A percentile compares a stretch with the other conserved stretches of the same genome.
Evolutionary conservation across 2,329 filamentous ascomycete genomes (phyloP).

Genomic region (Sclerotinia nivalis): DNA sequence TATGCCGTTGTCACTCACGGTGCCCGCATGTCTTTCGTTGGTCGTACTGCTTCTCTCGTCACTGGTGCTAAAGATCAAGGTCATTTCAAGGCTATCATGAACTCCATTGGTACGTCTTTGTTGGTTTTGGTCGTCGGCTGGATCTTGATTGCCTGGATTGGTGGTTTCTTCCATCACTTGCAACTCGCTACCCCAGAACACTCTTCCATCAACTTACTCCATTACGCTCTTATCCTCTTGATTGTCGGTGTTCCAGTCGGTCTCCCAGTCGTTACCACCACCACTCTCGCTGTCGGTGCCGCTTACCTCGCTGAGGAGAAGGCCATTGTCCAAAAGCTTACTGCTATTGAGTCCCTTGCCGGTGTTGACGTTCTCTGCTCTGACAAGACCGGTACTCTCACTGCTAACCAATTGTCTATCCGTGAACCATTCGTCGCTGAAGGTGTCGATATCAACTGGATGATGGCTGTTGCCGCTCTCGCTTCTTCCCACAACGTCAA

Average conservation of each 20-base stretch:
- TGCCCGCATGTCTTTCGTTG: slow-evolving; percentile 73
- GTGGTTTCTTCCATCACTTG: slow-evolving; percentile 74
- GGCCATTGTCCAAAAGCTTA: slow-evolving; percentile 78
- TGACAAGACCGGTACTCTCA: slow-evolving; percentile 79
- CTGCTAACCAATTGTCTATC: slow-evolving; percentile 73
- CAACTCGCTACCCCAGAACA: slow-evolving; percentile 59
- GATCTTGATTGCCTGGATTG: slow-evolving; percentile 74
- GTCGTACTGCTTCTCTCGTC: slow-evolving; percentile 71
- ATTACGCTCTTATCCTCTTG: slow-evolving; percentile 69
- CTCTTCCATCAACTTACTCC: slow-evolving; percentile 63
- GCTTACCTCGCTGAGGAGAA: slow-evolving; percentile 77
- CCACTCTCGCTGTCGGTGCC: slow-evolving; percentile 74
- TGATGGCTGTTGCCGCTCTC: slow-evolving; percentile 78
- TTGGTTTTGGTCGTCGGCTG: slow-evolving; percentile 77
- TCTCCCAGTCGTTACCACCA: slow-evolving; percentile 78
- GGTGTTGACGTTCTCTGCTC: slow-evolving; percentile 79
- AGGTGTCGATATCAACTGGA: slow-evolving; percentile 78
- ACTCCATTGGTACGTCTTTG: slow-evolving; percentile 73
- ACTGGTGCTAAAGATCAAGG: slow-evolving; percentile 74
- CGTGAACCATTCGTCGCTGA: slow-evolving; percentile 76
- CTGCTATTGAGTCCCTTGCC: slow-evolving; percentile 74
- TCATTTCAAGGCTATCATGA: slow-evolving; percentile 83
- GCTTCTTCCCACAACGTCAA: slow-evolving; percentile 79
- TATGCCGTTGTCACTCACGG: slow-evolving; percentile 68
- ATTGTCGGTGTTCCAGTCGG: slow-evolving; percentile 79